Conservation (phyloP, 345 rosid genomes). For the Alliaria petiolata region DNA sequence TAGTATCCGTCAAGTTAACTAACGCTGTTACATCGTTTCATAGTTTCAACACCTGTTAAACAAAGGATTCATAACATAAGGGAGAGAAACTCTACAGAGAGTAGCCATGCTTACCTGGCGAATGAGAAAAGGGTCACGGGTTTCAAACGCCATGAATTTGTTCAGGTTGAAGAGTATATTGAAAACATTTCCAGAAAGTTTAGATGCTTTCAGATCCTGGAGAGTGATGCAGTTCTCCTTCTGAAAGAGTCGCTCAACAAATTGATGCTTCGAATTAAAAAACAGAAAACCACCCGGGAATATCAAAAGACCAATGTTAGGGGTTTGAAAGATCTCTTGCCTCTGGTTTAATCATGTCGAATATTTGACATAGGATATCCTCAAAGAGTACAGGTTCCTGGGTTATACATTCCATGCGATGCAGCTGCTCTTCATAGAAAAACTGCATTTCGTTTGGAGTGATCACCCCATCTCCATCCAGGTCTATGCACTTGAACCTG, state of each 20-base stretch:
- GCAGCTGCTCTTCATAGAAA: conserved; percentile 88
- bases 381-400: conserved; percentile 75
- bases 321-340: conserved; percentile 18
- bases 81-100: not conserved
- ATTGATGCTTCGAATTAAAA: not conserved
- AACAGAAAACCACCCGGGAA: not conserved
- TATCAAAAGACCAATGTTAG: not conserved
- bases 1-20: not conserved
- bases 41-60: not conserved
- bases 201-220: conserved; percentile 55
- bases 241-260: conserved; percentile 9
- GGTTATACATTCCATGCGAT: conserved; percentile 83
- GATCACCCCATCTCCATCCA: conserved; percentile 79
- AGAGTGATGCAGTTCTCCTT: conserved; percentile 63
- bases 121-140: conserved; percentile 73
- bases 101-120: conserved; percentile 52
- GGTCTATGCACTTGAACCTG: conserved; percentile 93
- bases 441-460: conserved; percentile 81
- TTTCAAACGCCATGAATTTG: conserved; percentile 81
- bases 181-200: conserved; percentile 80
- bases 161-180: conserved; percentile 84
- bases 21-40: not conserved
- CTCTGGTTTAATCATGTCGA: conserved; percentile 89
- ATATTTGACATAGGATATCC: conserved; percentile 81
- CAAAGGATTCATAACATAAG: not conserved